Evolutionary conservation across 306 rosid species (phyloP), one percentile per base, ranked within the genome.

Genomic region (Quercus ilex): DNA sequence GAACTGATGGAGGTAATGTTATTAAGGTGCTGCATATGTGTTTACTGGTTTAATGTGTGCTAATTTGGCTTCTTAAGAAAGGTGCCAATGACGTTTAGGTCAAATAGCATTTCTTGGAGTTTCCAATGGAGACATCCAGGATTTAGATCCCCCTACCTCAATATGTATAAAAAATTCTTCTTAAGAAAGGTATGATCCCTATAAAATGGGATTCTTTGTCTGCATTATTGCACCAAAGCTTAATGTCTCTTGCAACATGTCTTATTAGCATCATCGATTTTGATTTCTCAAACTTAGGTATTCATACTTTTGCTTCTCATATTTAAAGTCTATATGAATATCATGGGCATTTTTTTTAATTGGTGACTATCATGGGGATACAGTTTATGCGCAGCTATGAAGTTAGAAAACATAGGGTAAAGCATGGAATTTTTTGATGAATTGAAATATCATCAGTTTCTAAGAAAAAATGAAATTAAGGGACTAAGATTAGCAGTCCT

Each of bases 1-100:
- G 99, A 95, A 85, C 94, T 95, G 80, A 21, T 26, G 73, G 99
- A 95, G 99, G 99, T 95, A 91, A 73, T 74, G 60, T 63, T 21
- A 41, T 79, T 55, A 43, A 38, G 28, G 65, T 31, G 70, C 79
- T 79, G 80, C 60, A 57, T 46, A 9, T 23, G 51, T 56, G 7
- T 28, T 2, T n/a, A 38, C 60, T 23, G 26, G 38, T 19, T 35
- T 67, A 33, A 67, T 35, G 17, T n/a, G 52, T 18, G 3, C 71
- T 67, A 15, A 13, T 67, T 33, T 65, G n/a, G 19, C 71, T 67
- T 33, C 23, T 19, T 17, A 67, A 26, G 51, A 41, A 41, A 41
- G 12, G 3, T 41, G 12, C 46, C 11, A 41, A 41, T 41, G 46
- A 41, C 46, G 3, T 41, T 41, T 41, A 41, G 46, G 46, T 41